phyloP scores from a whole-genome alignment of 2,329 filamentous ascomycete genomes.

The Cladosporium sp. region DNA sequence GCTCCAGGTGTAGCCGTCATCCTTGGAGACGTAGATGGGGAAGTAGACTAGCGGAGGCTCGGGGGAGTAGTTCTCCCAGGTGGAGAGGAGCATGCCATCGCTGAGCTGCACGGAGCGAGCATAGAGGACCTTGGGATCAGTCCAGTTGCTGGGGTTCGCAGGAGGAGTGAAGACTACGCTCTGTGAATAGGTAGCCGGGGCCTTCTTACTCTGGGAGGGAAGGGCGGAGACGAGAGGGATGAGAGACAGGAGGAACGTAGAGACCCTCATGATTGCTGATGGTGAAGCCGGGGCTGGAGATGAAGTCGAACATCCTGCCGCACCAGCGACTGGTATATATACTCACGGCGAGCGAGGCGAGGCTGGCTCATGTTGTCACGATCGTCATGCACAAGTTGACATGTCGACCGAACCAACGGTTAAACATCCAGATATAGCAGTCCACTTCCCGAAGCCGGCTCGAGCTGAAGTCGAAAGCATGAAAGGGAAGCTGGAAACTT shows the following conservation, averaged over 20 bases:
- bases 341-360: neutral
- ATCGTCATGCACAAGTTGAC: neutral
- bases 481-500: neutral
- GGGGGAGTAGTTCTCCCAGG: constrained; percentile 51
- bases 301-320: neutral
- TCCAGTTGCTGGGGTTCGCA: neutral
- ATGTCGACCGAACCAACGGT: neutral
- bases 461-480: neutral
- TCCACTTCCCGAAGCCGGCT: neutral
- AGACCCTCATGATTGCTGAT: constrained; percentile 3
- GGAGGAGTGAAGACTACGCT: constrained; percentile 9
- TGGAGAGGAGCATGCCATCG: constrained; percentile 41
- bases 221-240: constrained; percentile 2
- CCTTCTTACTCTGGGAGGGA: neutral
- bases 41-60: constrained; percentile 38
- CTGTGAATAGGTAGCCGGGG: neutral
- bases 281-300: neutral
- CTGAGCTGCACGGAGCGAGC: constrained; percentile 45
- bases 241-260: neutral
- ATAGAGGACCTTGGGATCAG: constrained; percentile 33
- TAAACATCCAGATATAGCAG: neutral
- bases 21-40: constrained; percentile 78
- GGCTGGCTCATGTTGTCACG: neutral
- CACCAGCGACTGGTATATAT: neutral
- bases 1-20: constrained; percentile 84